Evolutionary conservation across 352 stramenopile genomes (phyloP).

Genomic region (Sclerospora graminicola): DNA sequence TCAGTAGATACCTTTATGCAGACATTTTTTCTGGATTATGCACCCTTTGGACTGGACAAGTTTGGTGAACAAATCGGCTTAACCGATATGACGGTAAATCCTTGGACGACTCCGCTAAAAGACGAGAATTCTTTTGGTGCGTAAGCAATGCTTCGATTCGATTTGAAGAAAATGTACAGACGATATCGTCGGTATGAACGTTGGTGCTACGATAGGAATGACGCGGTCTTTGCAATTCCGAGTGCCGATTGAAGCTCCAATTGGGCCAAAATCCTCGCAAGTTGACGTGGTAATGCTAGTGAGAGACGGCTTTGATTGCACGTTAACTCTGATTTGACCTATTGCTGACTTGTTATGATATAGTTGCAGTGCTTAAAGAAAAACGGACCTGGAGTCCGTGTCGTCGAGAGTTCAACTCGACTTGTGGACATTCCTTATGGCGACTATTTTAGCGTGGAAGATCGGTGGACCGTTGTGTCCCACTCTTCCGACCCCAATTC

Average conservation of each 20-base stretch:
- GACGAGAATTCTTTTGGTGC: slow-evolving; percentile 32
- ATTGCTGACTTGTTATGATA: not conserved
- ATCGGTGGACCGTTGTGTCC: slow-evolving; percentile 68
- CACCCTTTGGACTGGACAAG: slow-evolving; percentile 55
- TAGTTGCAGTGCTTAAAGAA: slow-evolving; percentile 59
- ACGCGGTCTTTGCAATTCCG: slow-evolving; percentile 68
- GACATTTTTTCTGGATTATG: slow-evolving; percentile 55
- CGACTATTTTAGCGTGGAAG: slow-evolving; percentile 82
- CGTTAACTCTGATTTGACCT: not conserved
- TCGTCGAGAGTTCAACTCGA: slow-evolving; percentile 69
- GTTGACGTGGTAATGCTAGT: slow-evolving; percentile 50
- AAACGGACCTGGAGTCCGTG: slow-evolving; percentile 24
- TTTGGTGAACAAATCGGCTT: slow-evolving; percentile 49
- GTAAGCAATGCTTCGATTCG: not conserved
- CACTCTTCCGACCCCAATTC: slow-evolving; percentile 23
- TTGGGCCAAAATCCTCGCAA: slow-evolving; percentile 72
- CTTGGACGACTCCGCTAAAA: slow-evolving; percentile 44
- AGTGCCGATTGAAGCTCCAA: slow-evolving; percentile 65
- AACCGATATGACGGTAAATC: slow-evolving; percentile 64
- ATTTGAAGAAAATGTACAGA: too few species aligned
- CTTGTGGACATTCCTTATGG: slow-evolving; percentile 81
- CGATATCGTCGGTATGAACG: not conserved
- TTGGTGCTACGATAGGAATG: slow-evolving; percentile 21
- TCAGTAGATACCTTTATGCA: slow-evolving; percentile 62
- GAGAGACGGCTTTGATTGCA: not conserved